A percentile compares a stretch with the other conserved stretches of the same genome.
Evolutionary conservation across 176 grass and related monocot species (phyloP).

Genomic region (Triticum monococcum): DNA sequence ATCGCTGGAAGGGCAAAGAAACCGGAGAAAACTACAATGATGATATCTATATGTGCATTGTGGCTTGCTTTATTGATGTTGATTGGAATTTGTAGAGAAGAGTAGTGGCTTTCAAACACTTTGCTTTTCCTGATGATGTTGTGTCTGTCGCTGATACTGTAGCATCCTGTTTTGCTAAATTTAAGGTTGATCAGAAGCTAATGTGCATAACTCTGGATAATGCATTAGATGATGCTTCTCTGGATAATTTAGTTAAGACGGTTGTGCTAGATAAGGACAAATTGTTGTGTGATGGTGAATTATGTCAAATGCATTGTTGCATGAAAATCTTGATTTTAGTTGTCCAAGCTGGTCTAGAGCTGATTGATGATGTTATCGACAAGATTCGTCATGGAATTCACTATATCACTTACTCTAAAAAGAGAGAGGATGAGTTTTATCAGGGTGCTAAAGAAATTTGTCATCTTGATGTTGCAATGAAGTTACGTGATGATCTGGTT

Average conservation of each 20-base stretch:
- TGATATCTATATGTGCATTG: slow-evolving; percentile 22
- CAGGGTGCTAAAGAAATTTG: not conserved
- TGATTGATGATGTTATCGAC: slow-evolving; percentile 23
- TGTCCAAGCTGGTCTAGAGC: slow-evolving; percentile 1
- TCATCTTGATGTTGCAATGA: slow-evolving; percentile 26
- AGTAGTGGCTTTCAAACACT: slow-evolving; percentile 22
- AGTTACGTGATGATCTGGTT: slow-evolving; percentile 8
- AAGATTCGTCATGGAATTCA: slow-evolving; percentile 29
- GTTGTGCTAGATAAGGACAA: not conserved
- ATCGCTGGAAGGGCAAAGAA: slow-evolving; percentile 15
- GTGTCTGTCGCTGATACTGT: not conserved
- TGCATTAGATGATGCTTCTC: slow-evolving; percentile 9
- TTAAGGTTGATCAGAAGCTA: slow-evolving; percentile 23
- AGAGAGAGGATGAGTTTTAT: slow-evolving; percentile 12
- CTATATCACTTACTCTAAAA: slow-evolving; percentile 6
- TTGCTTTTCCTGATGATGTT: slow-evolving; percentile 26
- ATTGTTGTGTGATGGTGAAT: slow-evolving; percentile 30
- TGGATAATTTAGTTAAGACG: slow-evolving; percentile 28
- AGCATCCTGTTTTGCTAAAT: not conserved
- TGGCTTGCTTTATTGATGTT: slow-evolving; percentile 32
- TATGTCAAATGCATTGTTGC: slow-evolving; percentile 12
- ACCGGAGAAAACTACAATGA: not conserved
- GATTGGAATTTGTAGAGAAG: slow-evolving; percentile 29
- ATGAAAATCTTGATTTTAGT: slow-evolving; percentile 6
- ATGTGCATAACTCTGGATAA: slow-evolving; percentile 36